Conservation (phyloP, 352 stramenopile genomes). For the Pythium brassicae region DNA sequence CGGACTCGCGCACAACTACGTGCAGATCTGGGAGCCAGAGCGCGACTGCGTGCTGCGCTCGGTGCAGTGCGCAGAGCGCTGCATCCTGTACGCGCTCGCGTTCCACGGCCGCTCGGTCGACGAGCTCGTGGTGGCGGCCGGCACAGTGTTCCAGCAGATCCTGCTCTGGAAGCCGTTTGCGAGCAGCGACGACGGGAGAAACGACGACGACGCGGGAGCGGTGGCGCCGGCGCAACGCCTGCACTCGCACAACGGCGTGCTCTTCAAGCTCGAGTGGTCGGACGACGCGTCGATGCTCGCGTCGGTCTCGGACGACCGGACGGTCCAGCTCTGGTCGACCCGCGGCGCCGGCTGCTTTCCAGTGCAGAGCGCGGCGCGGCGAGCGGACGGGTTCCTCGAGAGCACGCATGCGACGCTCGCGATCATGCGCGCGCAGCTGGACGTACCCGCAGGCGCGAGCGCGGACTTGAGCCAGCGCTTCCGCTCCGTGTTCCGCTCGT, state of each 20-base stretch:
- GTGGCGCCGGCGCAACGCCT: constrained; percentile 49
- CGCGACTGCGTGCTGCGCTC: constrained; percentile 37
- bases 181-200: constrained; percentile 9
- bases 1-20: constrained; percentile 81
- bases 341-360: constrained; percentile 8
- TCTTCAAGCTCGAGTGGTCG: constrained; percentile 84
- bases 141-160: constrained; percentile 86
- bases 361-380: neutral
- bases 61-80: constrained; percentile 72
- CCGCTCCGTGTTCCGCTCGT: constrained; percentile 58
- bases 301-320: constrained; percentile 86
- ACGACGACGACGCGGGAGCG: neutral
- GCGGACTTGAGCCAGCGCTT: constrained; percentile 27
- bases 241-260: constrained; percentile 77
- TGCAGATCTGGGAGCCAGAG: constrained; percentile 69
- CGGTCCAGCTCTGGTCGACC: constrained; percentile 78
- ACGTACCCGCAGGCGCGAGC: neutral
- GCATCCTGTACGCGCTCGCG: constrained; percentile 78
- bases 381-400: constrained; percentile 7
- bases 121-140: constrained; percentile 69
- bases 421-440: constrained; percentile 10
- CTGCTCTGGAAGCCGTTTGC: constrained; percentile 60
- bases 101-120: constrained; percentile 64
- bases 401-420: constrained; percentile 9
- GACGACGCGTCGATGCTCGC: constrained; percentile 52